Evolutionary conservation across 495 filamentous ascomycete genomes (phyloP), one percentile per base, ranked within the genome.

Genomic region (Terfezia claveryi): DNA sequence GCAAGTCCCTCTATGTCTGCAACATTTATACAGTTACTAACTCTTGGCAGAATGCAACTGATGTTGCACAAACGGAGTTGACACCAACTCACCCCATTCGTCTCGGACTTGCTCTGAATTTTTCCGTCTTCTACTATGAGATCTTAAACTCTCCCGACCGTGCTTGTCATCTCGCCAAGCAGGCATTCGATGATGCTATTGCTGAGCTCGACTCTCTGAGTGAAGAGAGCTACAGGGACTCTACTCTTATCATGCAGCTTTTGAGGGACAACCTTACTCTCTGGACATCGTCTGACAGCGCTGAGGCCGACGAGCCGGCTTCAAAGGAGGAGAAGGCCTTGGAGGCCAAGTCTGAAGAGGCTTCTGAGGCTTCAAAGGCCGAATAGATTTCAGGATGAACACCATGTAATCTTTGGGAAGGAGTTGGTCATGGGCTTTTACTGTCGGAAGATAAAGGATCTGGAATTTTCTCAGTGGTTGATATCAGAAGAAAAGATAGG

Each of bases 101-200:
- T 63, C 86, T 98, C 58, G 91, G 91, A 67, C 84, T 98, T 61
- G 91, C 91, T 58, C 79, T 98, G 60, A 98, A 98, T 79, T 98
- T 98, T 80, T 96, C 92, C 44, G 91, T 98, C 62, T 98, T 98
- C 76, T 98, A 98, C 80, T 98, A 98, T 70, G 91, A 98, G 78
- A 98, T 98, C 69, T 76, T 98, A 62, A 98, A 96, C 81, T 93
- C 91, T 11, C 91, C 91, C 50, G 91, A 98, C 68, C 89, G 88
- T 69, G 91, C 91, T 66, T 98, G 91, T 78, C 91, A 98, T 70
- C 79, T 98, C 55, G 91, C 91, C 68, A 98, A 98, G 81, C 88
- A 94, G 74, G 89, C 92, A 36, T 98, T 98, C 66, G 91, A 98
- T 69, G 91, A 98, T 69, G 91, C 91, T 59, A 98, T 98, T 70